Conservation (phyloP, 139 green algal genomes). For the Auxenochlorella protothecoides region DNA sequence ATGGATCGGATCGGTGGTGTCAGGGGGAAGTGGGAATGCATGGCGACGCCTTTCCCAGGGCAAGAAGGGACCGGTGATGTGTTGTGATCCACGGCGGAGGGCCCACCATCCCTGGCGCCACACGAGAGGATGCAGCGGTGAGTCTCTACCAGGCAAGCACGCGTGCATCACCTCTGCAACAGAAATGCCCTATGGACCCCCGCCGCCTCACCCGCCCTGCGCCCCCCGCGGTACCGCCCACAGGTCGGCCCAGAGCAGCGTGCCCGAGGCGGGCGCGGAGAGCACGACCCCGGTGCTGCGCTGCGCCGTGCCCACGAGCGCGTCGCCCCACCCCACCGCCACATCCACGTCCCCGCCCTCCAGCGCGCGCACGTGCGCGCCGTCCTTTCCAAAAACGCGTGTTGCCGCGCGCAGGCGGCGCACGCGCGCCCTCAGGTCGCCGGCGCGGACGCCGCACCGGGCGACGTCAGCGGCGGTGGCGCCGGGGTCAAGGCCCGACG, state of each 20-base stretch:
- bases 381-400: constrained; percentile 46
- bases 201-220: constrained; percentile 11
- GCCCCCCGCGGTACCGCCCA: constrained; percentile 51
- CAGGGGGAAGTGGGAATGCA: too few relatives aligned
- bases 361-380: constrained; percentile 55
- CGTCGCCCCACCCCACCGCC: constrained; percentile 50
- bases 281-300: constrained; percentile 34
- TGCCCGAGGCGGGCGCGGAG: constrained; percentile 54
- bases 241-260: constrained; percentile 61
- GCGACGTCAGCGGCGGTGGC: constrained; percentile 21
- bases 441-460: constrained; percentile 22
- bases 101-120: constrained; percentile 9
- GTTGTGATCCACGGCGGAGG: constrained; percentile 30
- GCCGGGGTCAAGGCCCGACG: constrained; percentile 41
- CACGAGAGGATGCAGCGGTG: too few relatives aligned
- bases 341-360: constrained; percentile 59
- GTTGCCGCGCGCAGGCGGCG: constrained; percentile 35
- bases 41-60: too few relatives aligned
- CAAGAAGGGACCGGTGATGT: neutral
- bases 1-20: too few relatives aligned
- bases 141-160: too few relatives aligned
- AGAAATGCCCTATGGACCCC: neutral
- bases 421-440: constrained; percentile 18
- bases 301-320: constrained; percentile 29
- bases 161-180: too few relatives aligned